These are phyloP conservation scores for Monosporascus sp. DNA, from an alignment of 2,329 filamentous ascomycete genomes.

Conservation along the genomic window DNA sequence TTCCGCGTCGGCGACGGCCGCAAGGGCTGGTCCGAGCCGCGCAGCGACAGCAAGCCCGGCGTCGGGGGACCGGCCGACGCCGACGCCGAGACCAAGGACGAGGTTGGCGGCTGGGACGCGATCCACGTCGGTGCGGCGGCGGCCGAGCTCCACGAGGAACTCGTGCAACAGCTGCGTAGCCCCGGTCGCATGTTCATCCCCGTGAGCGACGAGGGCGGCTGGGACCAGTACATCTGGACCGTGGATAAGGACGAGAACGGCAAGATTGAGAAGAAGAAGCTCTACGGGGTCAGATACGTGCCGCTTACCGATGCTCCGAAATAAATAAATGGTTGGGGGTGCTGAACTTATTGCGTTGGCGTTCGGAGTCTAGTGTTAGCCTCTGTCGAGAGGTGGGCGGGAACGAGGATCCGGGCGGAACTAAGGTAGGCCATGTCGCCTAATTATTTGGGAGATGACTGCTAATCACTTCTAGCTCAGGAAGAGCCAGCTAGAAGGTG, in stretches of 20 bases:
- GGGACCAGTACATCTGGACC: slow-evolving; percentile 64
- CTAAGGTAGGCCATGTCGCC: too few relatives aligned
- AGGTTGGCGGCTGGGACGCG: slow-evolving; percentile 69
- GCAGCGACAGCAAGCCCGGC: slow-evolving; percentile 17
- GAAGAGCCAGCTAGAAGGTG: too few relatives aligned
- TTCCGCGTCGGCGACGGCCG: slow-evolving; percentile 75
- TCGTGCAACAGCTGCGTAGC: slow-evolving; percentile 71
- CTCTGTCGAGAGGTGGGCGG: too few relatives aligned
- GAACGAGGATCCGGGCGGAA: too few relatives aligned
- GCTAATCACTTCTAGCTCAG: too few relatives aligned
- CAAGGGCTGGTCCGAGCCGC: slow-evolving; percentile 52
- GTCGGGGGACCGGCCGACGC: slow-evolving; percentile 16
- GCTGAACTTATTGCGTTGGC: too few relatives aligned
- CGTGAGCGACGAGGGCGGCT: slow-evolving; percentile 49
- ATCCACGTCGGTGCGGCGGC: slow-evolving; percentile 95
- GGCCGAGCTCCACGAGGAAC: slow-evolving; percentile 60
- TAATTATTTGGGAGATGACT: too few relatives aligned
- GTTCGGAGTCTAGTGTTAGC: too few relatives aligned
- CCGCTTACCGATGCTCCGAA: slow-evolving; percentile 66
- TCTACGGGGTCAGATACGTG: slow-evolving; percentile 72
- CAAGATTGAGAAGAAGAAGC: slow-evolving; percentile 51
- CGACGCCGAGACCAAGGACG: slow-evolving; percentile 37
- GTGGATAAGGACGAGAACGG: slow-evolving; percentile 68
- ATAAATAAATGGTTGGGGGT: not conserved
- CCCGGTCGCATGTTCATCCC: slow-evolving; percentile 82